Conservation (phyloP, 2,329 filamentous ascomycete genomes). For the Leptographium lundbergii region DNA sequence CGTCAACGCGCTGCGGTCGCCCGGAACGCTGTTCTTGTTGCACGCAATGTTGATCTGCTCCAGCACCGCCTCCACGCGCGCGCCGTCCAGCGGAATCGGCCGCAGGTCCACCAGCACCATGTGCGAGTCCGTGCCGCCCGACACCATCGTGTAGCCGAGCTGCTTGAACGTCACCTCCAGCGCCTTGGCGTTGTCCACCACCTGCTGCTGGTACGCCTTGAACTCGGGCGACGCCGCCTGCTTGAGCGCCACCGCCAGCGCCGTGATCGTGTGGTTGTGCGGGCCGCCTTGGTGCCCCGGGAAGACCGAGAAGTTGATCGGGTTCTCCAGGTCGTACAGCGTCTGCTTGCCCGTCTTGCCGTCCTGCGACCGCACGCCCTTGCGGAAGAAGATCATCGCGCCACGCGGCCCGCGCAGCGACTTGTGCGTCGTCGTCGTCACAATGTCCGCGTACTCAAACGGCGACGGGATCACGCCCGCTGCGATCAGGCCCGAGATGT, state of each 20-base stretch:
- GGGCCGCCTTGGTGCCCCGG: conserved; percentile 96
- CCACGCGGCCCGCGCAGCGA: conserved; percentile 93
- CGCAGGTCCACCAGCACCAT: conserved; percentile 94
- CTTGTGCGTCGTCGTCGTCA: conserved; percentile 99
- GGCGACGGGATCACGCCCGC: conserved; percentile 88
- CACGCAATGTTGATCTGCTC: conserved; percentile 98
- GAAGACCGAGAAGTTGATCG: conserved; percentile 99
- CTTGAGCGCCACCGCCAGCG: conserved; percentile 85
- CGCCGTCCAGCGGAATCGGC: conserved; percentile 75
- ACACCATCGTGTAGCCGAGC: conserved; percentile 87
- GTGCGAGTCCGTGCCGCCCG: conserved; percentile 93
- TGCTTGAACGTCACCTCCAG: conserved; percentile 74
- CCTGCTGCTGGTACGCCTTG: conserved; percentile 85
- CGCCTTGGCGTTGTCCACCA: conserved; percentile 85
- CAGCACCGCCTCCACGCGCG: conserved; percentile 87
- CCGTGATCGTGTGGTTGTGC: conserved; percentile 99
- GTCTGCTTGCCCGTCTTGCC: conserved; percentile 83
- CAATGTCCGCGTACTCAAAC: conserved; percentile 85
- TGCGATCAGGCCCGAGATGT: conserved; percentile 93
- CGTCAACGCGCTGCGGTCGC: conserved; percentile 92
- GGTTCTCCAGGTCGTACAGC: conserved; percentile 84
- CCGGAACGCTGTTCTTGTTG: conserved; percentile 99
- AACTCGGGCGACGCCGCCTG: conserved; percentile 87
- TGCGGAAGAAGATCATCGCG: conserved; percentile 99
- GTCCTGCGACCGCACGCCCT: conserved; percentile 82